A percentile compares a stretch with the other conserved stretches of the same genome.
Evolutionary conservation across 2,329 filamentous ascomycete species (phyloP).

Genomic region (Pseudogymnoascus sp.): DNA sequence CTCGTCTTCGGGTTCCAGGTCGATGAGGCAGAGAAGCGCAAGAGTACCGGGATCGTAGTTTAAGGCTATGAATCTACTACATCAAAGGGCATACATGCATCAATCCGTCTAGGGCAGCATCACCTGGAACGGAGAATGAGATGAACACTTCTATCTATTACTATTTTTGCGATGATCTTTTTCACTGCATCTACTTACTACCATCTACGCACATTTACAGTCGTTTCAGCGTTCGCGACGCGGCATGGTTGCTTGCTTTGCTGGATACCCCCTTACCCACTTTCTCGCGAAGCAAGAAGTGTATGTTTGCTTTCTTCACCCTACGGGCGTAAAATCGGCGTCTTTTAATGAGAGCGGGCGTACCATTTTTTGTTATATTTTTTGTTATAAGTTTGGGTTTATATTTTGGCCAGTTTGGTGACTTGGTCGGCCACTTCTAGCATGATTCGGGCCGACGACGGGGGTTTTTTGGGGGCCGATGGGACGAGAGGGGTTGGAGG

Average conservation of each 20-base stretch:
- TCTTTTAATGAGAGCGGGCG: neutral
- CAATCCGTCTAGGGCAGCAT: neutral
- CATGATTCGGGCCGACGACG: neutral
- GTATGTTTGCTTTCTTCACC: neutral
- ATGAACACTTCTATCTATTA: neutral
- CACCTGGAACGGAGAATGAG: neutral
- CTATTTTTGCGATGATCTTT: too few species aligned
- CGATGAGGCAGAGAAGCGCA: slow-evolving; percentile 65
- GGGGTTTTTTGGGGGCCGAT: neutral
- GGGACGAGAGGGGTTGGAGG: neutral
- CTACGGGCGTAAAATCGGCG: neutral
- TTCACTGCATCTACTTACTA: neutral
- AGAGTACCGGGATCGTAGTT: slow-evolving; percentile 54
- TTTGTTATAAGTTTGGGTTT: neutral
- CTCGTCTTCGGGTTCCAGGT: slow-evolving; percentile 78
- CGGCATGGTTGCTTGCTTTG: neutral
- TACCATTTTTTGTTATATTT: neutral
- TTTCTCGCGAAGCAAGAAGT: neutral
- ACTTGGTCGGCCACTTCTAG: neutral
- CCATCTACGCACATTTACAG: neutral
- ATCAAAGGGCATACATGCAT: neutral
- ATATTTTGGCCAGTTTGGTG: neutral
- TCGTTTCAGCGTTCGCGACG: slow-evolving; percentile 3
- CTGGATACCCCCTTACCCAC: neutral
- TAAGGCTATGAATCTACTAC: slow-evolving; percentile 21